Base-by-base conservation (phyloP, 208 protist species). In the Trypanosoma mega region DNA sequence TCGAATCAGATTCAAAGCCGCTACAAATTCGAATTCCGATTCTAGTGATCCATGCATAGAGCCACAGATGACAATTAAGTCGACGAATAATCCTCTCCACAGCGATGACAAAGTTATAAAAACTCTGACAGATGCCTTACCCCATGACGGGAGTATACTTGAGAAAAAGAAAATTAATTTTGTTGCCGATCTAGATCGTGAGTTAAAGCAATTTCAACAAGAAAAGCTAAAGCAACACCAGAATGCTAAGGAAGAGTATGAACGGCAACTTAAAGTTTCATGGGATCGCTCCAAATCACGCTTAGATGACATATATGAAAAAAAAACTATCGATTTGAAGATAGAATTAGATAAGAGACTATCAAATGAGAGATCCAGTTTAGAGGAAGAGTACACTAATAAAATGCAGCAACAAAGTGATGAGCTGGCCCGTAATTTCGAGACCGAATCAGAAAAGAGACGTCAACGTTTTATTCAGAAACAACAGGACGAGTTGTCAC, bases 331-430 rank as follows among this genome's bases (percentile, higher is more conserved):
- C 1, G 47, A 39, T 43, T 37, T 71, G 12, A 74, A 62, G 51
- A 63, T 62, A 11, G 67, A 70, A 11, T 49, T 78, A 26, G 49
- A 65, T 21, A 67, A 59, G 21, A 68, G 74, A 39, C 45, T 78
- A 21, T 7, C 24, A 45, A 29, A 48, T 31, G 52, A 64, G 23
- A 62, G 60, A 47, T 30, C 69, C 23, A 51, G 14, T 18, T 37
- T 71, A 54, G 64, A 63, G 33, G 21, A 50, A 21, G 23, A 56
- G n/a, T 57, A 59, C 49, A 29, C 46, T 24, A 37, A 20, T 2
- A 44, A 57, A 50, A 43, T 63, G 24, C 43, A 63, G 34, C 54
- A 63, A 46, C 26, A 60, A 6, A 50, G 36, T 24, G 52, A 58
- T 14, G 55, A 78, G 44, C 21, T 72, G 20, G 56, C 8, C 44